A percentile compares a stretch with the other conserved stretches of the same genome.
phyloP scores from a whole-genome alignment of 169 alveolate genomes.

The Plasmodium yoelii region DNA sequence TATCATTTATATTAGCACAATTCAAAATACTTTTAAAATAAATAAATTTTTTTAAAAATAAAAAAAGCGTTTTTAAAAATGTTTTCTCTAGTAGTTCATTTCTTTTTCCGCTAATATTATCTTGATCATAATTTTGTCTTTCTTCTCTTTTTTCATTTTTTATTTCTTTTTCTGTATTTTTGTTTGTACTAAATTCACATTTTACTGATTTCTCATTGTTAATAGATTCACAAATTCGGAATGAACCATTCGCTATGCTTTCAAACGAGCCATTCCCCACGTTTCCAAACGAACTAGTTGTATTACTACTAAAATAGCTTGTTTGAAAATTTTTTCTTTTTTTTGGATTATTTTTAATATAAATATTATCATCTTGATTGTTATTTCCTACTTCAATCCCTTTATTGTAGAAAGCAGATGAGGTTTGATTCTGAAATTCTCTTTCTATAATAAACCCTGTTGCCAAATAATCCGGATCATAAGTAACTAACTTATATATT shows the following conservation, averaged over 20 bases:
- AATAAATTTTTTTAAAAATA: conserved; percentile 68
- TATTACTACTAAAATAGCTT: too few species aligned
- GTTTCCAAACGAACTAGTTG: not conserved
- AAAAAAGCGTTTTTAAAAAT: conserved; percentile 46
- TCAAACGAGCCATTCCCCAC: not conserved
- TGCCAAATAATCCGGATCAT: conserved; percentile 70
- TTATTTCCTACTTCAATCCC: not conserved
- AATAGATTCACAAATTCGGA: not conserved
- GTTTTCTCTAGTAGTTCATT: conserved; percentile 38
- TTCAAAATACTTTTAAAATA: conserved; percentile 75
- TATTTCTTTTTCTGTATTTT: not conserved
- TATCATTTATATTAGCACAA: conserved; percentile 73
- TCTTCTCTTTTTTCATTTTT: not conserved
- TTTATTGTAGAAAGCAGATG: not conserved
- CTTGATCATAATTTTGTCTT: not conserved
- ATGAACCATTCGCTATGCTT: not conserved
- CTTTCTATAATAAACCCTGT: conserved; percentile 27
- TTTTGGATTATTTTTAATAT: not conserved
- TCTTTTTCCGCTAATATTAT: conserved; percentile 42
- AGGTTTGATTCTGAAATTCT: not conserved
- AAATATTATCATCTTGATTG: not conserved
- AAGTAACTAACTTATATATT: conserved; percentile 38
- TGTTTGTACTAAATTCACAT: not conserved
- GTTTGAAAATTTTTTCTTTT: not conserved
- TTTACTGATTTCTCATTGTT: not conserved